phyloP scores from a whole-genome alignment of 331 rosid genomes.

The Acacia concinna region DNA sequence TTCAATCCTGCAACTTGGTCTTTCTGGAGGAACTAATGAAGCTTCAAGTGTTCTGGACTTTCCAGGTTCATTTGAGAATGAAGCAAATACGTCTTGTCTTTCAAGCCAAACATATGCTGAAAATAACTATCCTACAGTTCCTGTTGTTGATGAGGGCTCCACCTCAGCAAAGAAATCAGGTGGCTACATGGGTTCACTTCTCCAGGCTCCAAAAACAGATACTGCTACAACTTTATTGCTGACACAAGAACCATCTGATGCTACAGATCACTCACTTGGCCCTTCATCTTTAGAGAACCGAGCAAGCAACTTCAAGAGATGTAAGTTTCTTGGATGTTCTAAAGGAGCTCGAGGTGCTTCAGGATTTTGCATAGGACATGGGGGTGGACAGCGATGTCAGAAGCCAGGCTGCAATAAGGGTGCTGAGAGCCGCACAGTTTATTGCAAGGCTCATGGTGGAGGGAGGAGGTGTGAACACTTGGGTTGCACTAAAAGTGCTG shows the following conservation, averaged over 20 bases:
- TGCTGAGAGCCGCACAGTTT: conserved; percentile 93
- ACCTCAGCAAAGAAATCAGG: conserved; percentile 9
- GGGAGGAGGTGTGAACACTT: conserved; percentile 84
- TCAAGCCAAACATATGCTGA: background rate
- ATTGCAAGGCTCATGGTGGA: conserved; percentile 97
- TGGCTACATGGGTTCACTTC: background rate
- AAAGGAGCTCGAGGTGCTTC: conserved; percentile 33
- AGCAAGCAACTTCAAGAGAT: background rate
- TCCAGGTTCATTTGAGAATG: conserved; percentile 61
- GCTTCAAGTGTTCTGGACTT: conserved; percentile 56
- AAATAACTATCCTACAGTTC: background rate
- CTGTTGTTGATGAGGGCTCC: background rate
- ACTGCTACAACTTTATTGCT: background rate
- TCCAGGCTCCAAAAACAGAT: background rate
- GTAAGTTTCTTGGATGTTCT: background rate
- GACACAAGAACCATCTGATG: background rate
- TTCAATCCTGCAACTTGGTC: conserved; percentile 86
- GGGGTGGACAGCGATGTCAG: conserved; percentile 98
- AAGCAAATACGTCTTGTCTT: conserved; percentile 17
- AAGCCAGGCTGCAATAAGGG: conserved; percentile 96
- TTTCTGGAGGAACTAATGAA: conserved; percentile 76
- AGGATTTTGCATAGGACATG: conserved; percentile 93
- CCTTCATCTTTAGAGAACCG: background rate
- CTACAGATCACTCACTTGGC: background rate
- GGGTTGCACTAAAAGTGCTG: conserved; percentile 97